Percentiles rank a stretch among this genome's conserved stretches.
These are phyloP conservation scores for Coemansia sp. DNA, from an alignment of 192 early-diverging fungal genomes.

Conservation along the genomic window DNA sequence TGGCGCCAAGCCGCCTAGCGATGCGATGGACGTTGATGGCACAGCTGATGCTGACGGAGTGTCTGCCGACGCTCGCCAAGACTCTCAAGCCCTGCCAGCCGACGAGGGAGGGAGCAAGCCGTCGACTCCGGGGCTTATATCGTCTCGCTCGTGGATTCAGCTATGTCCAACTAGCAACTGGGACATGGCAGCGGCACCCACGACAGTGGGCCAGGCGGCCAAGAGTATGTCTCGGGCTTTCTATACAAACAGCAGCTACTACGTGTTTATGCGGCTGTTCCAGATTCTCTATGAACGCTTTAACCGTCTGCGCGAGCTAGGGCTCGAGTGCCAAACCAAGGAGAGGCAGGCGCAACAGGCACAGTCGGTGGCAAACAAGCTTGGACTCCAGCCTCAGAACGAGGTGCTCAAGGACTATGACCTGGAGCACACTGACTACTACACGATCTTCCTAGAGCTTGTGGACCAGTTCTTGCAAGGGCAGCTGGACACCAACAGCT, in stretches of 20 bases:
- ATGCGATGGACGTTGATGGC: slow-evolving; percentile 1
- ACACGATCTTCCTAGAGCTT: slow-evolving; percentile 68
- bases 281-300: slow-evolving; percentile 87
- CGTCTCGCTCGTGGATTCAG: slow-evolving; percentile 54
- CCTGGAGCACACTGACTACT: slow-evolving; percentile 67
- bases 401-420: slow-evolving; percentile 61
- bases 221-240: slow-evolving; percentile 63
- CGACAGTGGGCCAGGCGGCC: background rate
- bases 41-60: background rate
- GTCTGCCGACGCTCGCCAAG: background rate
- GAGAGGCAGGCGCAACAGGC: slow-evolving; percentile 25
- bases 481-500: slow-evolving; percentile 74
- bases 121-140: slow-evolving; percentile 50
- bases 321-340: slow-evolving; percentile 54
- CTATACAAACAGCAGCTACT: slow-evolving; percentile 84
- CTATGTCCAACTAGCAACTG: slow-evolving; percentile 22
- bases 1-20: background rate
- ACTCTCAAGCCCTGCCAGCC: background rate
- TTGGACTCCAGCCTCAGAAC: slow-evolving; percentile 41
- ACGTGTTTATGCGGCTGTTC: slow-evolving; percentile 83
- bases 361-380: slow-evolving; percentile 45
- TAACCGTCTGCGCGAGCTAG: slow-evolving; percentile 71
- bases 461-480: slow-evolving; percentile 76
- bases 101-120: slow-evolving; percentile 44
- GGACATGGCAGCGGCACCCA: slow-evolving; percentile 17